Conservation (phyloP, 129 eudicot genomes). For the Solidago caesia region DNA sequence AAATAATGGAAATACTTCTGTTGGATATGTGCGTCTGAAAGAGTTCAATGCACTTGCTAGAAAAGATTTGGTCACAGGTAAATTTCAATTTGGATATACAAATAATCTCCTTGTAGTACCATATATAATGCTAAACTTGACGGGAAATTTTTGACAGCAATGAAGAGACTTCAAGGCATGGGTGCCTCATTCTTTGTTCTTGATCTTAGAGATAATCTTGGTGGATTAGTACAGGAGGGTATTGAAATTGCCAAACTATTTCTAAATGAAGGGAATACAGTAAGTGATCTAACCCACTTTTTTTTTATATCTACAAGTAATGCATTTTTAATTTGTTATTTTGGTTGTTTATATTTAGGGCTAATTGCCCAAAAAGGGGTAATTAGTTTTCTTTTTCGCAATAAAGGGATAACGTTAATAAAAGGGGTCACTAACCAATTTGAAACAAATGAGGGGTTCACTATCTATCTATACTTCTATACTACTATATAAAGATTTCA, state of each 20-base stretch:
- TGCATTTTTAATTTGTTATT: background rate
- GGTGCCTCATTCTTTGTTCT: constrained; percentile 80
- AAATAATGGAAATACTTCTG: constrained; percentile 55
- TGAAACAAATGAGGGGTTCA: too few species aligned
- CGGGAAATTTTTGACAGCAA: constrained; percentile 51
- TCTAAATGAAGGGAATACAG: constrained; percentile 76
- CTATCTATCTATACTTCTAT: too few species aligned
- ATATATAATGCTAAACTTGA: background rate
- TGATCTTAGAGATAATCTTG: constrained; percentile 92
- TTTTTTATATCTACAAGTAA: background rate
- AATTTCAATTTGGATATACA: background rate
- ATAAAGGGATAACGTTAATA: too few species aligned
- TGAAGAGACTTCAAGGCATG: constrained; percentile 83
- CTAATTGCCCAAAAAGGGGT: too few species aligned
- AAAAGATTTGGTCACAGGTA: constrained; percentile 89
- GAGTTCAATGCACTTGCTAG: constrained; percentile 96
- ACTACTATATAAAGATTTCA: too few species aligned
- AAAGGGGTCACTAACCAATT: too few species aligned
- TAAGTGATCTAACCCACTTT: constrained; percentile 30
- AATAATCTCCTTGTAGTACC: background rate
- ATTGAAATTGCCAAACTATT: constrained; percentile 90
- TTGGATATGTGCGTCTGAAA: constrained; percentile 86
- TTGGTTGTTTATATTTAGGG: background rate
- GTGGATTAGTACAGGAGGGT: constrained; percentile 98
- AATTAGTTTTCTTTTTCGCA: too few species aligned